Percentiles rank a stretch among this genome's conserved stretches.
phyloP scores from a whole-genome alignment of 2,329 filamentous ascomycete genomes.

The Penicillium brevicompactum region DNA sequence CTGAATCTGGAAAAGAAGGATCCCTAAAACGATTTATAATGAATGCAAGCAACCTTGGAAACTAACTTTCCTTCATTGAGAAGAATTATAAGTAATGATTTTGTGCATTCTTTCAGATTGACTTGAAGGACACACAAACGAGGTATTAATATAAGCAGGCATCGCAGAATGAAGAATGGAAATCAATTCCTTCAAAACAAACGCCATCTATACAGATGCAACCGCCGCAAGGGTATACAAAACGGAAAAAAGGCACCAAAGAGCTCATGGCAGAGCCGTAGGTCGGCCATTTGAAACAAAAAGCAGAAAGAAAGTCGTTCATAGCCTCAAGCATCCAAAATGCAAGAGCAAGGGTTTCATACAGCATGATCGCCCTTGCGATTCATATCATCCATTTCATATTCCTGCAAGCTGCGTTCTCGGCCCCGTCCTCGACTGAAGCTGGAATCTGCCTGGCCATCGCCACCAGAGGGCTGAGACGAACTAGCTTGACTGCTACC shows the following conservation, averaged over 20 bases:
- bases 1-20: no score
- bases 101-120: neutral
- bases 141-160: conserved; percentile 6
- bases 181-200: conserved; percentile 21
- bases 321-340: conserved; percentile 15
- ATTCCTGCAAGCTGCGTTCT: conserved; percentile 33
- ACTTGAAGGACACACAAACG: neutral
- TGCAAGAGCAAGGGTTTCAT: conserved; percentile 20
- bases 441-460: conserved; percentile 25
- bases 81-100: neutral
- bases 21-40: no score
- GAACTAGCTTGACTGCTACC: conserved; percentile 20
- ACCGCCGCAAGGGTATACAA: conserved; percentile 35
- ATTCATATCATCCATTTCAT: conserved; percentile 40
- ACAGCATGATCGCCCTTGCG: conserved; percentile 31
- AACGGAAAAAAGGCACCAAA: conserved; percentile 16
- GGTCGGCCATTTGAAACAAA: conserved; percentile 10
- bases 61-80: neutral
- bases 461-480: conserved; percentile 13
- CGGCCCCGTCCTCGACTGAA: conserved; percentile 36
- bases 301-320: conserved; percentile 8
- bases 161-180: conserved; percentile 18
- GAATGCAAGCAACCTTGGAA: no score
- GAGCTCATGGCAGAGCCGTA: neutral
- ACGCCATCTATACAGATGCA: conserved; percentile 38